Base-by-base conservation (phyloP, 768 basidiomycete species). In the Cystofilobasidium ferigula region DNA sequence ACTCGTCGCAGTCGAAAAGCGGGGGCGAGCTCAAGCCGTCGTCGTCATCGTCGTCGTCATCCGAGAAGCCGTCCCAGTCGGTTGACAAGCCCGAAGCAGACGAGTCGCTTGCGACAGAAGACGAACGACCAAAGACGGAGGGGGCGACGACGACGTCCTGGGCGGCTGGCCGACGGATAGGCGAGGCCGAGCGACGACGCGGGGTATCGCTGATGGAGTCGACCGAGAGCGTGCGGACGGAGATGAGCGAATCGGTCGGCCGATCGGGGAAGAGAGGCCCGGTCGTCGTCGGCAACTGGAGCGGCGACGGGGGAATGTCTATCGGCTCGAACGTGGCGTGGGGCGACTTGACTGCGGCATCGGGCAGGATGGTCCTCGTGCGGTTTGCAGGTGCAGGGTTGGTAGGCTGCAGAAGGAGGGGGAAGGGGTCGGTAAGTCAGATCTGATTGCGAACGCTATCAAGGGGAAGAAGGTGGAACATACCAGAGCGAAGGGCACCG, bases 1-100 rank as follows among this genome's bases (percentile, higher is more conserved):
- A 3, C 51, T 54, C 51, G 30, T 54, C 51, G 30, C 51, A 5
- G 28, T 3, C 51, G 20, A 54, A 22, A 26, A 54, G 16, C 16
- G 30, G 2, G 26, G 28, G 28, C 51, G 51, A 54, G 30, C 20
- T 22, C 18, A 32, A n/a, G 6, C 48, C 48, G 48, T 26, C 48
- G 26, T 54, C 51, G 51, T 24, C 45, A 9, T 47, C 51, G 8
- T 54, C 51, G 5, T 54, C 51, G 26, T 54, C 28, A 28, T 54
- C 51, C 51, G 51, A 54, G 51, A 54, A 54, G 51, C 12, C 51
- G 51, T 54, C 51, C 51, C 51, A 54, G 51, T 54, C 51, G 28
- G 51, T 32, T 10, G 51, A 54, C 30, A 28, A 54, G 3, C 30
- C 51, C 9, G 51, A 54, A 28, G 9, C 51, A 2, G 30, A 54